A percentile compares a stretch with the other conserved stretches of the same genome.
Conservation (phyloP, 768 basidiomycete genomes). For the Lentinus tigrinus region DNA sequence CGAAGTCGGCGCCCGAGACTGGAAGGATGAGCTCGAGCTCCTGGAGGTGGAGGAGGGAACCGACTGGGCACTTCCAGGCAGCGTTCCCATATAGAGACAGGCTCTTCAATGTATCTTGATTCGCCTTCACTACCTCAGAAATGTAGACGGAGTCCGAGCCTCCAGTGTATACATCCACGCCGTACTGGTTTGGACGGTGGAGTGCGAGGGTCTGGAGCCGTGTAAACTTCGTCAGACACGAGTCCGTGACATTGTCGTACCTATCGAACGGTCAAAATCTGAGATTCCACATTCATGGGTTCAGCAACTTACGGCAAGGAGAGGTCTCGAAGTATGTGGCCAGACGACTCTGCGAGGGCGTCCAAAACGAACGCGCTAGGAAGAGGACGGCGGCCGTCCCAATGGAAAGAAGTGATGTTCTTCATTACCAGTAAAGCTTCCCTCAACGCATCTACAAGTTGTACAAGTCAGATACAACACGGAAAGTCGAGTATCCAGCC, state of each 20-base stretch:
- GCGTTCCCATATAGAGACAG: not conserved
- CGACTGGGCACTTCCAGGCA: not conserved
- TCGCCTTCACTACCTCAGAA: not conserved
- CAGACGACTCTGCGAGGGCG: not conserved
- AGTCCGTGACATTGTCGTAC: too few relatives aligned
- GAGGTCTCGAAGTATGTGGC: not conserved
- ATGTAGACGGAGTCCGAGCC: too few relatives aligned
- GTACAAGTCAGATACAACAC: too few relatives aligned
- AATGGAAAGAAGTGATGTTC: not conserved
- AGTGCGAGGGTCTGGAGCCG: too few relatives aligned
- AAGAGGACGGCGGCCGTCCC: not conserved
- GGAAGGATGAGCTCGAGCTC: not conserved
- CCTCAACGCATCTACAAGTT: too few relatives aligned
- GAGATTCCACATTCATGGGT: not conserved
- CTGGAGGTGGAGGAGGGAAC: not conserved
- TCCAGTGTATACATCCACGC: too few relatives aligned
- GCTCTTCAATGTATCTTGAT: not conserved
- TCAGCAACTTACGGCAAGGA: not conserved
- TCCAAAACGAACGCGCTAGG: not conserved
- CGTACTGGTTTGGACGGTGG: too few relatives aligned
- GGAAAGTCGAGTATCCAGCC: too few relatives aligned
- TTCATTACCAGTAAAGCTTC: not conserved
- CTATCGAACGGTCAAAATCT: too few relatives aligned
- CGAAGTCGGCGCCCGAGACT: not conserved
- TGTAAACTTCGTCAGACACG: too few relatives aligned